These are phyloP conservation scores for Fusarium subtropicale DNA, from an alignment of 2,329 filamentous ascomycete genomes.

Conservation along the genomic window DNA sequence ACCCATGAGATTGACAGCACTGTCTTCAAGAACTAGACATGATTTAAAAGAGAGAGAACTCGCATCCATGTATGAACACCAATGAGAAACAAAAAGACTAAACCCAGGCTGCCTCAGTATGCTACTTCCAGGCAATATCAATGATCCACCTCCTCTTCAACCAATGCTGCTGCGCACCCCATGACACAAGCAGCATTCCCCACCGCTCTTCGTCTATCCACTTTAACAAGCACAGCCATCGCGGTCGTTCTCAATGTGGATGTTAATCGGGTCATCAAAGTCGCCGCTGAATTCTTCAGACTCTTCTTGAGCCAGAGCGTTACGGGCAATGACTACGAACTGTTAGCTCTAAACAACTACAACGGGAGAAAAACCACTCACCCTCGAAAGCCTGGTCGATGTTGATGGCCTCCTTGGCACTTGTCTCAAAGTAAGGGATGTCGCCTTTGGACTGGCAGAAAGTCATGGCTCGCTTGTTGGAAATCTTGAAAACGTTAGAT, in stretches of 20 bases:
- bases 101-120: constrained; percentile 39
- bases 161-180: constrained; percentile 15
- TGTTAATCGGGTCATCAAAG: constrained; percentile 98
- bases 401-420: constrained; percentile 98
- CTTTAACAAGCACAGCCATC: constrained; percentile 91
- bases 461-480: constrained; percentile 93
- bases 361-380: constrained; percentile 49
- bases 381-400: constrained; percentile 85
- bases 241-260: constrained; percentile 93
- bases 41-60: constrained; percentile 25
- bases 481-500: constrained; percentile 70
- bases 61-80: constrained; percentile 46
- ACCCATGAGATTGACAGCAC: background rate
- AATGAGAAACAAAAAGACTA: constrained; percentile 25
- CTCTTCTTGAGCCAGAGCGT: constrained; percentile 95
- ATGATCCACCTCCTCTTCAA: constrained; percentile 37
- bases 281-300: constrained; percentile 97
- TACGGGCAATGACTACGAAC: constrained; percentile 88
- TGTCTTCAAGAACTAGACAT: background rate
- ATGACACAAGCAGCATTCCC: constrained; percentile 12
- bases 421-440: constrained; percentile 99
- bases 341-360: constrained; percentile 8
- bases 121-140: constrained; percentile 46
- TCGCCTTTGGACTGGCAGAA: constrained; percentile 98
- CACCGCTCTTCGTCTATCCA: constrained; percentile 11